Evolutionary conservation across 2,329 filamentous ascomycete genomes (phyloP).

Genomic region (Sclerotinia spermophila): DNA sequence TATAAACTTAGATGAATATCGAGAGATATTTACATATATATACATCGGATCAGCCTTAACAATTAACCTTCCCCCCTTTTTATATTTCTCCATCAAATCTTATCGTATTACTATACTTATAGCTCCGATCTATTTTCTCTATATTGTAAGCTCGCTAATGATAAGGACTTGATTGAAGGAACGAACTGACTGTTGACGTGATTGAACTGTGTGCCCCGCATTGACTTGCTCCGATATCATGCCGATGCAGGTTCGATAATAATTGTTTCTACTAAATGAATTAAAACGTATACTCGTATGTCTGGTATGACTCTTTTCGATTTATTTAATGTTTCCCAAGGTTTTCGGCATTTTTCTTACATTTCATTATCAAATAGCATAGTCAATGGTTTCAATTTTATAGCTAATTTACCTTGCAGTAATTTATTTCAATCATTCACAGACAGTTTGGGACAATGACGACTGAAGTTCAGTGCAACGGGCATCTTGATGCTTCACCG

Average conservation of each 20-base stretch:
- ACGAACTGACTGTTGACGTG: not conserved
- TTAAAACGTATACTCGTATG: not conserved
- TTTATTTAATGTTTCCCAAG: not conserved
- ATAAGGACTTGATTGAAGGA: constrained; percentile 3
- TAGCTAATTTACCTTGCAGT: constrained; percentile 18
- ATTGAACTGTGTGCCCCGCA: not conserved
- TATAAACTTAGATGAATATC: not conserved
- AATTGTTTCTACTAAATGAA: constrained; percentile 8
- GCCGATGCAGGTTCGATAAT: constrained; percentile 13
- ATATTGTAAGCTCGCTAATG: not conserved
- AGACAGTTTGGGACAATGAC: constrained; percentile 26
- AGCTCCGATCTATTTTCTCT: not conserved
- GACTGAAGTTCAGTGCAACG: constrained; percentile 22
- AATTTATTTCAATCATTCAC: constrained; percentile 9
- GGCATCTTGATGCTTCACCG: constrained; percentile 22
- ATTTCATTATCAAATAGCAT: not conserved
- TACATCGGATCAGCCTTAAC: not conserved
- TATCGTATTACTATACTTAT: too few species aligned
- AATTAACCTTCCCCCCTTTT: not conserved
- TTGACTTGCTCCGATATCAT: constrained; percentile 16
- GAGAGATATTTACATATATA: not conserved
- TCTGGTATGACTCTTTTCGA: constrained; percentile 17
- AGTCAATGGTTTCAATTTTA: constrained; percentile 18
- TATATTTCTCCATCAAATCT: constrained; percentile 1
- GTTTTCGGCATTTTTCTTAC: not conserved